These are phyloP conservation scores for Fusarium foetens DNA, from an alignment of 2,329 filamentous ascomycete genomes.

Conservation along the genomic window DNA sequence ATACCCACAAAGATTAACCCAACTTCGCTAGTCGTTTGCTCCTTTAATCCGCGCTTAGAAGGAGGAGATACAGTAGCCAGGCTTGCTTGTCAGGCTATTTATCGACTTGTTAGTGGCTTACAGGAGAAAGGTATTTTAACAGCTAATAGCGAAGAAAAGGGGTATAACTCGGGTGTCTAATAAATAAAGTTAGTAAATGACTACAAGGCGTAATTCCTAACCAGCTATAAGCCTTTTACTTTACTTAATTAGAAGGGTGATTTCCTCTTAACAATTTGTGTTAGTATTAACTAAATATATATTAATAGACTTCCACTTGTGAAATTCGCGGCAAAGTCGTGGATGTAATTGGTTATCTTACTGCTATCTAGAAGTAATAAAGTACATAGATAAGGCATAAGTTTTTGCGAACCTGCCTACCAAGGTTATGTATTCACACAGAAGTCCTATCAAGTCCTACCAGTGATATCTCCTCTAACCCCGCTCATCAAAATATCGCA, in stretches of 20 bases:
- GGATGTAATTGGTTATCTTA: too few species aligned
- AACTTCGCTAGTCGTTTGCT: neutral
- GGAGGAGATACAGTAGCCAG: neutral
- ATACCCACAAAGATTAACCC: neutral
- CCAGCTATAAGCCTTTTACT: neutral
- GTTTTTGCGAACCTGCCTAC: too few species aligned
- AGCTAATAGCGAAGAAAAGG: neutral
- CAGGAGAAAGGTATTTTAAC: neutral
- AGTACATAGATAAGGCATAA: too few species aligned
- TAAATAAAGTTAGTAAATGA: neutral
- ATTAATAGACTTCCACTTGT: neutral
- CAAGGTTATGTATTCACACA: too few species aligned
- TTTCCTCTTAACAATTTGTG: too few species aligned
- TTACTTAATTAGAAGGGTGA: too few species aligned
- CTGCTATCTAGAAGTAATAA: too few species aligned
- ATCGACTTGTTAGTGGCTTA: neutral
- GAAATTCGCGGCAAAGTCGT: too few species aligned
- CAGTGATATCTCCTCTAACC: too few species aligned
- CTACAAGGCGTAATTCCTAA: neutral
- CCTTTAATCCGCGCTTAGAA: neutral
- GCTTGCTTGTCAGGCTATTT: neutral
- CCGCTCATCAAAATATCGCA: too few species aligned
- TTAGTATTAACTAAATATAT: neutral
- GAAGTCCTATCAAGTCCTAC: too few species aligned
- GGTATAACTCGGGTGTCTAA: accelerated